Evolutionary conservation across 257 asterid genomes (phyloP), one percentile per base, ranked within the genome.

Genomic region (Solanum lignicaule): DNA sequence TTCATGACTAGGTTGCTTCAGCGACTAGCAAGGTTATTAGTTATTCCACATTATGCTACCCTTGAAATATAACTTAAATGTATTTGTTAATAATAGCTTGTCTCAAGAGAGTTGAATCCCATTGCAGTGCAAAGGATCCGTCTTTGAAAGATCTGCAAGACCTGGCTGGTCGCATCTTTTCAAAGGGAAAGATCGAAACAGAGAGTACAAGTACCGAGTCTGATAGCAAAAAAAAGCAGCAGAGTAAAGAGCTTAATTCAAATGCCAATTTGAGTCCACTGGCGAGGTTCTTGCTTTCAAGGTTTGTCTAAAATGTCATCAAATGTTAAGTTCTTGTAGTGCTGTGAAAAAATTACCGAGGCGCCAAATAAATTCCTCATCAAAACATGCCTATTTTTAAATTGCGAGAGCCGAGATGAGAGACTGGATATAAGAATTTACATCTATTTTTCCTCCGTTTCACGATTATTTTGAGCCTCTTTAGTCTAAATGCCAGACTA

Each of bases 211-310:
- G 81, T 87, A 88, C 93, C 66, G 98, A 94, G 88, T 88, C 87
- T 21, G 97, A 94, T 71, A 88, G 90, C 95, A 95, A 92, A 93
- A 94, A 94, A 87, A 97, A 95, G 86, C 95, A 91, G 85, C 96
- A 93, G 78, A 92, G 69, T 69, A 93, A 95, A 92, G 98, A 96
- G 87, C 92, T 90, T 85, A 74, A 93, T 88, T 94, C 98, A 69
- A 94, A 94, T 90, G 90, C 96, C 92, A 97, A 95, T 90, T 92
- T 95, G 96, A 94, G 98, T 92, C 98, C 99, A 21, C 96, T 97
- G 35, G 99, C 99, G n/a, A 92, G 98, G 92, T 97, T 97, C 92
- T 93, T 97, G 94, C 98, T 97, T 88, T 97, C 99, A n/a, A 97
- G 99, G 98, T 97, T 89, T 21, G 98, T 92, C 87, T 27, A 25